Conservation (phyloP, 2,329 filamentous ascomycete genomes). For the Neopestalotiopsis sp. region DNA sequence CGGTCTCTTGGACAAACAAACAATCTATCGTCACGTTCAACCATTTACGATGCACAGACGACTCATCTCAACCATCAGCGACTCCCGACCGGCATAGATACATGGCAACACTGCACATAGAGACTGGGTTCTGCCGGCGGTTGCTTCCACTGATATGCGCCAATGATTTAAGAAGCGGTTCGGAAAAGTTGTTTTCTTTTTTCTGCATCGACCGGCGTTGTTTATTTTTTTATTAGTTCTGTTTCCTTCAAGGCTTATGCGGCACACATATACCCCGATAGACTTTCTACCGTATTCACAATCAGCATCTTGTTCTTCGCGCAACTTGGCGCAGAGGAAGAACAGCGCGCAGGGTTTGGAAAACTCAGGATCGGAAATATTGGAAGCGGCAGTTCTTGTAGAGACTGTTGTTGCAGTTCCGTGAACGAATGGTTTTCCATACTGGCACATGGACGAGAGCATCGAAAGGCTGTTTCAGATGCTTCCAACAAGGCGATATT, state of each 20-base stretch:
- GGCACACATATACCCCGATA: constrained; percentile 20
- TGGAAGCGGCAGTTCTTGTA: not conserved
- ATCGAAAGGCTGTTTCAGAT: not conserved
- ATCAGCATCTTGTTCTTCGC: constrained; percentile 9
- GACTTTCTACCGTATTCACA: constrained; percentile 16
- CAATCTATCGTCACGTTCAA: not conserved
- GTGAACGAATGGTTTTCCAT: not conserved
- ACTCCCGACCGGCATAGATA: constrained; percentile 18
- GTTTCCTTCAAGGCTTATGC: constrained; percentile 7
- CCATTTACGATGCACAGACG: not conserved
- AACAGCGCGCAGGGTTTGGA: not conserved
- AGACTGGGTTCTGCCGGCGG: constrained; percentile 20
- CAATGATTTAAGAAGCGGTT: constrained; percentile 5
- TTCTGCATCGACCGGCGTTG: constrained; percentile 22
- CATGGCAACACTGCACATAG: constrained; percentile 22
- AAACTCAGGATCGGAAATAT: not conserved
- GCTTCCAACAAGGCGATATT: not conserved
- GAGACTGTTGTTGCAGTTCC: not conserved
- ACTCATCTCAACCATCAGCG: not conserved
- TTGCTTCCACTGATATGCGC: constrained; percentile 8
- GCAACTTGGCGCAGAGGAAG: constrained; percentile 9
- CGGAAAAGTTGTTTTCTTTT: constrained; percentile 18
- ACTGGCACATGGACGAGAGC: not conserved
- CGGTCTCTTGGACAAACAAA: constrained; percentile 2
- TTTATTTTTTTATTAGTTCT: constrained; percentile 5